These are phyloP conservation scores for Ceratonia siliqua DNA, from an alignment of 306 rosid genomes.

Conservation along the genomic window DNA sequence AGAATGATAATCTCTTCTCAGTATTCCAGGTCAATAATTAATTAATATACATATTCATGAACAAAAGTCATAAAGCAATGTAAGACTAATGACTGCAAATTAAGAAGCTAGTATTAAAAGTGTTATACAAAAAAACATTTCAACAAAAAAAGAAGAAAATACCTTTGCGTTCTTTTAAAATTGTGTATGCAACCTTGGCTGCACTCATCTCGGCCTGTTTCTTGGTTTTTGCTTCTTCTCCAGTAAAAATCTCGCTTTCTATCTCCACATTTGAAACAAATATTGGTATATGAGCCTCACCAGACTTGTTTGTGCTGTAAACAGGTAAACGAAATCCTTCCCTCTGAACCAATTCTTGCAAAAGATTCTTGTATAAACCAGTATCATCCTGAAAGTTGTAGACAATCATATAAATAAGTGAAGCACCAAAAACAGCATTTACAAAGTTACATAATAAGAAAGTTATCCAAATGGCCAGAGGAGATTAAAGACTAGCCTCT, in stretches of 20 bases:
- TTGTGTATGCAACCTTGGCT: conserved; percentile 72
- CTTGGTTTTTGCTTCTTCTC: conserved; percentile 65
- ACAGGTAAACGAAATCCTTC: conserved; percentile 52
- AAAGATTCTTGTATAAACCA: conserved; percentile 71
- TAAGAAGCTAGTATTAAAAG: conserved; percentile 17
- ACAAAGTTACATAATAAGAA: neutral
- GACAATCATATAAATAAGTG: conserved; percentile 22
- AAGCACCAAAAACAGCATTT: neutral
- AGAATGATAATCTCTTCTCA: neutral
- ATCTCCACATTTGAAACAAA: conserved; percentile 74
- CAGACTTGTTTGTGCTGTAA: conserved; percentile 52
- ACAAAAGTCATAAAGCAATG: neutral
- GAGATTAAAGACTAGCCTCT: conserved; percentile 60
- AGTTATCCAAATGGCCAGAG: conserved; percentile 13
- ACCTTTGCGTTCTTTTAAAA: conserved; percentile 59
- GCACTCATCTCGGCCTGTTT: conserved; percentile 82
- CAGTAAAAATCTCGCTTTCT: conserved; percentile 54
- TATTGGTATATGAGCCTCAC: conserved; percentile 59
- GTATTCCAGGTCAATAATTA: neutral
- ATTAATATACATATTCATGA: neutral
- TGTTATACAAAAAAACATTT: neutral
- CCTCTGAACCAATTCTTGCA: conserved; percentile 78
- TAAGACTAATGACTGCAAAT: neutral
- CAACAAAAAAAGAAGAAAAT: neutral
- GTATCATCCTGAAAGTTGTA: conserved; percentile 49